Conservation (phyloP, 305 asterid species). For the Fraxinus velutina region DNA sequence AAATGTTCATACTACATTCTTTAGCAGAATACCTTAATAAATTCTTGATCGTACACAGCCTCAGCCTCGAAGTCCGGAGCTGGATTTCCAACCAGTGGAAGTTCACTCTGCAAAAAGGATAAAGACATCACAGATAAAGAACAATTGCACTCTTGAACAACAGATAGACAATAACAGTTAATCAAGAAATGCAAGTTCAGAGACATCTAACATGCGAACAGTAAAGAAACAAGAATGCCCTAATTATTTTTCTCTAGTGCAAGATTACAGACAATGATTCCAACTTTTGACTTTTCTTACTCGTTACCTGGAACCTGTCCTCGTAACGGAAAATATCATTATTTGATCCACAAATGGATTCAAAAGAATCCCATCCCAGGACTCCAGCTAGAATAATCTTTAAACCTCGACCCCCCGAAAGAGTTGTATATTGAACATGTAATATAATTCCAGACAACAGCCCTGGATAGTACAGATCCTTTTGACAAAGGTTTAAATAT, state of each 20-base stretch:
- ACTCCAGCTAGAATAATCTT: not conserved
- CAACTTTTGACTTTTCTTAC: not conserved
- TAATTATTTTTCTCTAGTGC: not conserved
- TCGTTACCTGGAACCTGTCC: not conserved
- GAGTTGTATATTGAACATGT: not conserved
- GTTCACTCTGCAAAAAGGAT: constrained; percentile 50
- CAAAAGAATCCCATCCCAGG: not conserved
- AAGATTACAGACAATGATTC: not conserved
- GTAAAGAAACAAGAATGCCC: not conserved
- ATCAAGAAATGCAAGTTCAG: not conserved
- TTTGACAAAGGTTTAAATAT: not conserved
- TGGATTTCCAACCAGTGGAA: constrained; percentile 79
- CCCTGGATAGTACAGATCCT: not conserved
- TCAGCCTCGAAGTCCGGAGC: constrained; percentile 97
- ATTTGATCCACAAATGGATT: not conserved
- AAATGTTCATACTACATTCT: not conserved
- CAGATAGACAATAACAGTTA: not conserved
- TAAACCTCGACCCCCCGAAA: not conserved
- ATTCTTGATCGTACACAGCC: constrained; percentile 94
- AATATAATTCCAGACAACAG: not conserved
- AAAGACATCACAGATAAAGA: not conserved
- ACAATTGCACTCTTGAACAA: not conserved
- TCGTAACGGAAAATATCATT: not conserved
- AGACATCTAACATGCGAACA: not conserved
- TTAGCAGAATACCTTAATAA: constrained; percentile 49